phyloP scores from a whole-genome alignment of 169 alveolate genomes.

The Sarcocystis neurona region DNA sequence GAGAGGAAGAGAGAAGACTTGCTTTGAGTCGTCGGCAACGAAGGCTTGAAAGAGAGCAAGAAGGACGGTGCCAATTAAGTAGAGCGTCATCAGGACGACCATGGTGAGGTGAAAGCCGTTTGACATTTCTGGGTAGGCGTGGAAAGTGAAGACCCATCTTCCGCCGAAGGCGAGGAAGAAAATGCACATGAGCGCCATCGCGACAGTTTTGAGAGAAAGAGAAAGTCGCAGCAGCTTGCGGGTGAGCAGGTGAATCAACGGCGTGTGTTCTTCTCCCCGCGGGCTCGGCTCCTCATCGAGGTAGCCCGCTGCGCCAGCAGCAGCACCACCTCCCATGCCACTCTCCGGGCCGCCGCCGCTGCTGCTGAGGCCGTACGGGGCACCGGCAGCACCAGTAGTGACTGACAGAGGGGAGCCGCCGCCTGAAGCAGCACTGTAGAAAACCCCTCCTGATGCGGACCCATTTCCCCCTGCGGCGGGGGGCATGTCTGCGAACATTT shows the following conservation, averaged over 20 bases:
- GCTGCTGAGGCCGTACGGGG: too few species aligned
- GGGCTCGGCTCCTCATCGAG: constrained; percentile 74
- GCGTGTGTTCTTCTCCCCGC: constrained; percentile 84
- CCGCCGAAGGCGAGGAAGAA: constrained; percentile 88
- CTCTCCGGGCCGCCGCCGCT: background rate
- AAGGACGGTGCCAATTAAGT: constrained; percentile 79
- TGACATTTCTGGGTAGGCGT: constrained; percentile 82
- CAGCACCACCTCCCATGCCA: background rate
- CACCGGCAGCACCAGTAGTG: too few species aligned
- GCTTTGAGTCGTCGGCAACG: constrained; percentile 84
- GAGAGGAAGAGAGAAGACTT: too few species aligned
- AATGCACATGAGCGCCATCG: constrained; percentile 80
- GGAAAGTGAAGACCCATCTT: constrained; percentile 82
- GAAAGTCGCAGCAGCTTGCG: constrained; percentile 81
- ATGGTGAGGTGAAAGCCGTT: constrained; percentile 82
- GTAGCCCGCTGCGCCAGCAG: background rate
- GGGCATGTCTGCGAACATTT: too few species aligned
- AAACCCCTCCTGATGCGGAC: too few species aligned
- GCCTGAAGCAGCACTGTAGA: too few species aligned
- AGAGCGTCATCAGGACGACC: constrained; percentile 80
- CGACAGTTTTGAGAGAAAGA: constrained; percentile 75
- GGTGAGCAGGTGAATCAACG: constrained; percentile 79
- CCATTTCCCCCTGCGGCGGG: too few species aligned
- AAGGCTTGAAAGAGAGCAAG: constrained; percentile 85
- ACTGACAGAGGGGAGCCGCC: too few species aligned